Base-by-base conservation (phyloP, 768 basidiomycete genomes). In the Leccinum uliginosum region DNA sequence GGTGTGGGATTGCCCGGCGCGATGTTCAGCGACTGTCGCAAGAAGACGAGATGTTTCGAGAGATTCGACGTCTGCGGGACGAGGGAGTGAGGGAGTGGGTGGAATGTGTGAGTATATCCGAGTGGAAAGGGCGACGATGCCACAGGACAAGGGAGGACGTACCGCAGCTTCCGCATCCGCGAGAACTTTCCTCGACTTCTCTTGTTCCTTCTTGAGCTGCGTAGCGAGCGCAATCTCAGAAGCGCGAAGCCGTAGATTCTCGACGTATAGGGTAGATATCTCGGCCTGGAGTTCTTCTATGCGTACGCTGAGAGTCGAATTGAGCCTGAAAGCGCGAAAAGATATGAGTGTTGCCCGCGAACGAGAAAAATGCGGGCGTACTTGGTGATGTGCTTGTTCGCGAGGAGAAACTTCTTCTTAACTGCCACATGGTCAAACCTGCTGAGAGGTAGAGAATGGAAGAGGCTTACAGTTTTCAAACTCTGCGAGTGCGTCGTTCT, bases 351-450 rank as follows among this genome's bases (percentile, higher is more conserved):
- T 34, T 34, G 51, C 17, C 52, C 50, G 40, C 50, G 47, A n/a
- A 44, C 23, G 40, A 50, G 29, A n/a, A 51, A 52, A 38, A 53
- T 54, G 15, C 17, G 48, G 34, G 70, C 81, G 38, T 63, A 91
- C 90, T 92, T 93, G 24, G 91, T 91, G 68, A 93, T 93, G 74
- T 92, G 91, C 73, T 91, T 92, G 75, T 93, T 93, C 56, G 90
- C 89, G 58, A 91, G 85, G 21, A 93, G 78, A 66, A 91, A 92
- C 76, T 91, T 92, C 84, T 90, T 91, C 85, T 92, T 92, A 78
- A 92, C 91, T 93, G 69, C 71, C 71, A 78, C 66, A 32, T 50
- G 19, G 60, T 69, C 49, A 68, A 55, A 32, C 12, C 38, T 34
- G 6, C 19, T 11, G 47, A 17, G 27, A 14, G 47, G 8, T n/a